Evolutionary conservation across 2,329 filamentous ascomycete species (phyloP).

Genomic region (Xylariaceae sp.): DNA sequence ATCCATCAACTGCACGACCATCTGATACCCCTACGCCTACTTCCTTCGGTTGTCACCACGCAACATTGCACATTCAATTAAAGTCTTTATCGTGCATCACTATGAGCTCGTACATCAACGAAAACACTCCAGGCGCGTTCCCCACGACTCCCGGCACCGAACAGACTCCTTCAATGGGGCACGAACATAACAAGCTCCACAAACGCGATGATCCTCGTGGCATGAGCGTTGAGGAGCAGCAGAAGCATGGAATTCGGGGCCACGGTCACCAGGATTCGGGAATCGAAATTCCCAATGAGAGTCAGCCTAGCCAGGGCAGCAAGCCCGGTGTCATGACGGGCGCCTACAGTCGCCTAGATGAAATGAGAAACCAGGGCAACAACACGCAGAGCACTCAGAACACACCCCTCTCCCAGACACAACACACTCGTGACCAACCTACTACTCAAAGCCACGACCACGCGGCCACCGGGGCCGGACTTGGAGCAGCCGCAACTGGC

Average conservation of each 20-base stretch:
- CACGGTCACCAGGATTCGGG: constrained; percentile 15
- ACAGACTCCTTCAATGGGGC: constrained; percentile 1
- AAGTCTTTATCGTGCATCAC: no score
- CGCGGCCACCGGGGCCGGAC: no score
- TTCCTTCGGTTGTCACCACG: no score
- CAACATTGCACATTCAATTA: background rate
- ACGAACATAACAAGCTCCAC: constrained; percentile 10
- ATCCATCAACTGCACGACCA: no score
- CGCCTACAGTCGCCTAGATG: constrained; percentile 13
- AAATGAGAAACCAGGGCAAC: background rate
- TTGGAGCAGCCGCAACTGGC: no score
- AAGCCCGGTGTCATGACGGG: constrained; percentile 21
- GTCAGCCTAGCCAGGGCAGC: background rate
- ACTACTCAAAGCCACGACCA: background rate
- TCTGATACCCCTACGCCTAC: background rate
- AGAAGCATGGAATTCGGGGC: background rate
- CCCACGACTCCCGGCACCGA: constrained; percentile 11
- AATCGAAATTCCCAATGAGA: background rate
- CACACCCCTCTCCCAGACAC: constrained; percentile 2
- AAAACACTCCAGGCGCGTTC: constrained; percentile 16
- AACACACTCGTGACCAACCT: background rate
- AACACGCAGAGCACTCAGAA: constrained; percentile 1
- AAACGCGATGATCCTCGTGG: constrained; percentile 15
- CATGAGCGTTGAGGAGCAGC: constrained; percentile 4
- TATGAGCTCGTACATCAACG: constrained; percentile 6